Conservation (phyloP, 2,329 filamentous ascomycete species). For the Apiospora malaysiana region DNA sequence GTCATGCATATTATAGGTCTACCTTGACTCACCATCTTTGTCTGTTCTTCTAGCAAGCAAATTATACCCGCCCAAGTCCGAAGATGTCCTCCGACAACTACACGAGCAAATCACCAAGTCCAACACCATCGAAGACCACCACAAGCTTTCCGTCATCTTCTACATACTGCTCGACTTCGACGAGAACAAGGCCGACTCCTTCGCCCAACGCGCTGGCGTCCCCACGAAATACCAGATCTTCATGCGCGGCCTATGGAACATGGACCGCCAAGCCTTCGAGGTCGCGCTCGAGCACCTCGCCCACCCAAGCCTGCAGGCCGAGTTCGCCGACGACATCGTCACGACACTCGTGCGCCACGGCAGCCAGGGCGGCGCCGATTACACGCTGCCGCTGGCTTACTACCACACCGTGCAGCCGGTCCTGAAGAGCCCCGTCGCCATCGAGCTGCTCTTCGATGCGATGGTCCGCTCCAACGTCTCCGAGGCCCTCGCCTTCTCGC, state of each 20-base stretch:
- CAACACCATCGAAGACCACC: constrained; percentile 67
- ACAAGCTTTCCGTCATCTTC: constrained; percentile 83
- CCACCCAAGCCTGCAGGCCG: constrained; percentile 78
- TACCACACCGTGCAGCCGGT: constrained; percentile 78
- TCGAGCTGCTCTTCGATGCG: constrained; percentile 72
- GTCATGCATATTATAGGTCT: neutral
- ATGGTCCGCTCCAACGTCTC: constrained; percentile 70
- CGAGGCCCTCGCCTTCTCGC: constrained; percentile 76
- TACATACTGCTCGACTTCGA: constrained; percentile 82
- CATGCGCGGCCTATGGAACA: constrained; percentile 81
- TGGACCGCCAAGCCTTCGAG: constrained; percentile 75
- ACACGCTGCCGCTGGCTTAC: constrained; percentile 74
- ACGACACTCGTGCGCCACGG: constrained; percentile 69
- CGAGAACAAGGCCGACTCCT: constrained; percentile 52
- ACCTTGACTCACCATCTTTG: neutral
- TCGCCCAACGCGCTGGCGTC: constrained; percentile 68
- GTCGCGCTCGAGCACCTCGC: constrained; percentile 76
- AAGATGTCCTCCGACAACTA: constrained; percentile 70
- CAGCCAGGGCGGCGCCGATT: constrained; percentile 61
- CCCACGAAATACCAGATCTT: constrained; percentile 80
- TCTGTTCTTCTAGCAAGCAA: constrained; percentile 53
- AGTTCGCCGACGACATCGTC: constrained; percentile 85
- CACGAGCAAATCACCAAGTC: constrained; percentile 72
- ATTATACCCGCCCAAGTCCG: constrained; percentile 76
- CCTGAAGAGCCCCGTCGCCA: constrained; percentile 66